Percentiles rank a stretch among this genome's conserved stretches.
phyloP scores from a whole-genome alignment of 345 rosid species.

The Laguncularia racemosa region DNA sequence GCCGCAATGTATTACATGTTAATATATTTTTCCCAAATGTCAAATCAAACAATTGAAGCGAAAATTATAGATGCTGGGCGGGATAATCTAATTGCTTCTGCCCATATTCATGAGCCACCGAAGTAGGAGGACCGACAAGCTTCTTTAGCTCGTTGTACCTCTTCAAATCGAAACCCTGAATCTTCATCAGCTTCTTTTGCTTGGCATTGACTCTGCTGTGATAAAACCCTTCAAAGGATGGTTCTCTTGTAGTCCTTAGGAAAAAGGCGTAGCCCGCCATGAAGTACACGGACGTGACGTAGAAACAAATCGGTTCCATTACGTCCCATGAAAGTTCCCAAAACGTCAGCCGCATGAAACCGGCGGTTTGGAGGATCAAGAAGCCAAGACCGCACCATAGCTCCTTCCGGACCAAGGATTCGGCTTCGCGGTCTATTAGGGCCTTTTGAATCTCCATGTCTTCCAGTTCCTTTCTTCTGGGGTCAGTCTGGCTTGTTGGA shows the following conservation, averaged over 20 bases:
- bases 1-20: too few relatives aligned
- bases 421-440: conserved; percentile 47
- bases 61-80: not conserved
- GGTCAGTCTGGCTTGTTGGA: conserved; percentile 35
- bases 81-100: not conserved
- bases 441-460: conserved; percentile 50
- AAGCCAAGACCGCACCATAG: conserved; percentile 69
- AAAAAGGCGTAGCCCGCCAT: conserved; percentile 75
- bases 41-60: not conserved
- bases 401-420: conserved; percentile 48
- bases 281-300: conserved; percentile 56
- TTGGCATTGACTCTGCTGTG: conserved; percentile 58
- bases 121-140: not conserved
- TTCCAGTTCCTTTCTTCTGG: conserved; percentile 55
- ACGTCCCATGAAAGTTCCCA: conserved; percentile 99
- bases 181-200: conserved; percentile 48
- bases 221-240: conserved; percentile 84
- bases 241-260: conserved; percentile 77
- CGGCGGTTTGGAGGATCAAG: conserved; percentile 68
- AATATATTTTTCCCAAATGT: not conserved
- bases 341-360: conserved; percentile 91
- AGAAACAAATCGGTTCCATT: conserved; percentile 98
- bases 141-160: conserved; percentile 56
- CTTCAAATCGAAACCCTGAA: conserved; percentile 37
- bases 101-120: not conserved